Conservation (phyloP, 768 basidiomycete species). For the Scleroderma bovista region DNA sequence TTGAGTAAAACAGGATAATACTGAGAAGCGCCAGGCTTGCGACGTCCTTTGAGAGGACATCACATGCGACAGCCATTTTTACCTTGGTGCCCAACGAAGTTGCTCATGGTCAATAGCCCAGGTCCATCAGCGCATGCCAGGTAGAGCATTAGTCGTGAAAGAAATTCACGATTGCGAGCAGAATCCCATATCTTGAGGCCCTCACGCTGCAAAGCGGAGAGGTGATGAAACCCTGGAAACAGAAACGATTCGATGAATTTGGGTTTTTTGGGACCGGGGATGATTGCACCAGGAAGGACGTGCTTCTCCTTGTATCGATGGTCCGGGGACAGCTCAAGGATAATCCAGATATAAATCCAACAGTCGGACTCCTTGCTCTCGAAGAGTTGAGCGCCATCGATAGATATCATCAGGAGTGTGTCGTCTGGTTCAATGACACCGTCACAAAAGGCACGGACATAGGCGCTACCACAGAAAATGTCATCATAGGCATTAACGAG, state of each 20-base stretch:
- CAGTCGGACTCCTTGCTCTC: slow-evolving; percentile 25
- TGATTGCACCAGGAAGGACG: slow-evolving; percentile 25
- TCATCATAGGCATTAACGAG: not conserved
- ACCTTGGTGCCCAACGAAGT: slow-evolving; percentile 33
- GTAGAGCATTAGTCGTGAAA: slow-evolving; percentile 10
- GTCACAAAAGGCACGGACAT: not conserved
- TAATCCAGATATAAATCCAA: slow-evolving; percentile 28
- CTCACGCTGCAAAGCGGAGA: slow-evolving; percentile 13
- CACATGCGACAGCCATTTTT: slow-evolving; percentile 18
- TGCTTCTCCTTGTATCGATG: slow-evolving; percentile 8
- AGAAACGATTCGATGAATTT: slow-evolving; percentile 26
- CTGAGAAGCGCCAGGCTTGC: slow-evolving; percentile 27
- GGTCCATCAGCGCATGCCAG: slow-evolving; percentile 29
- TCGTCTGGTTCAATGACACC: slow-evolving; percentile 14
- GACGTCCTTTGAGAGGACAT: slow-evolving; percentile 26
- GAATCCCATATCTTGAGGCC: slow-evolving; percentile 20
- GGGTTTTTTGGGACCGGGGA: slow-evolving; percentile 32
- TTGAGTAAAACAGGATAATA: slow-evolving; percentile 34
- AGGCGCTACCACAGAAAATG: not conserved
- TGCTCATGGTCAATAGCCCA: slow-evolving; percentile 25
- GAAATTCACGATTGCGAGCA: not conserved
- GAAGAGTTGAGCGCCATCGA: slow-evolving; percentile 35
- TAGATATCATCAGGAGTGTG: slow-evolving; percentile 30
- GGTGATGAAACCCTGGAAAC: slow-evolving; percentile 9
- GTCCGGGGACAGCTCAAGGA: no score